Evolutionary conservation across 2,329 filamentous ascomycete species (phyloP), one percentile per base, ranked within the genome.

Genomic region (Penicillium sp.): DNA sequence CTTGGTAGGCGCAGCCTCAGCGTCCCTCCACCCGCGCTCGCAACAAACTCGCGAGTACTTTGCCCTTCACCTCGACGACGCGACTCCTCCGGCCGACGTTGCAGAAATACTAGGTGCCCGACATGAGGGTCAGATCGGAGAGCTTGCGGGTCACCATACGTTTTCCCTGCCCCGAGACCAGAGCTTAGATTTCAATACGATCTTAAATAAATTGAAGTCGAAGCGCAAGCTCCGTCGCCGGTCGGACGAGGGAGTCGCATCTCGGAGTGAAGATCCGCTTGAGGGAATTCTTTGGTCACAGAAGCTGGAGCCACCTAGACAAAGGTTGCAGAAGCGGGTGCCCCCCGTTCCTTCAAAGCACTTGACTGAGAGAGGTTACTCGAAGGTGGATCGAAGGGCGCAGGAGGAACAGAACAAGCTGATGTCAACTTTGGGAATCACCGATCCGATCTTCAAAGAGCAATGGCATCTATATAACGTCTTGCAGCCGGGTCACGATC

Each of bases 401-500:
- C 79, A 89, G 26, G 76, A 83, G 62, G 80, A 83, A 63, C 88
- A 90, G 67, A 76, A 84, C 52, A 77, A 83, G 5, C 80, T 96
- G 51, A 88, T 88, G 67, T 77, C 82, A 54, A 80, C 82, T 2
- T 82, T 99, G n/a, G 82, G 83, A 14, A 98, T 99, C 65, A 77
- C 81, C 35, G 95, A 99, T 71, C 95, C 95, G 19, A 96, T 96
- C 55, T 99, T 98, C 78, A 83, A 85, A 45, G 90, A 96, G 59
- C 95, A 99, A 78, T 99, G 95, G 95, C 95, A 99, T 83, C 81
- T 99, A 51, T 89, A 90, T 80, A 99, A 99, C 74, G 83, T 90
- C 0, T 75, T 90, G 6, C 87, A 96, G 69, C 74, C 87, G 0
- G 94, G 93, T 6, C 91, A 98, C 77, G 95, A 99, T 75, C 85